Percentiles rank a stretch among this genome's conserved stretches.
Conservation (phyloP, 441 rosid genomes). For the Bocquillonia castaneifolia region DNA sequence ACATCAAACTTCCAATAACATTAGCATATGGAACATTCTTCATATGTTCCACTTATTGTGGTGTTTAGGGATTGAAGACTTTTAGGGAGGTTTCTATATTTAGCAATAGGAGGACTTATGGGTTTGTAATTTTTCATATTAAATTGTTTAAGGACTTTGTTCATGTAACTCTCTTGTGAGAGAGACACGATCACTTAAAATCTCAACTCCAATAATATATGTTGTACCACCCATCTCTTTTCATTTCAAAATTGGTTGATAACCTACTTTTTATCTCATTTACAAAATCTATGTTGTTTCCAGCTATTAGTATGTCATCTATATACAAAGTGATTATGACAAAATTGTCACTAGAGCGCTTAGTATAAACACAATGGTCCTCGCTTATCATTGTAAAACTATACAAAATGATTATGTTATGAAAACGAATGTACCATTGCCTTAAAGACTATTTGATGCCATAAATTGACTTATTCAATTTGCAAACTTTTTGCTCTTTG, state of each 20-base stretch:
- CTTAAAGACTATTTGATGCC: background rate
- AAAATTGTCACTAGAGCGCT: no score
- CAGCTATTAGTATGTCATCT: no score
- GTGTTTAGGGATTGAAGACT: background rate
- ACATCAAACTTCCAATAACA: background rate
- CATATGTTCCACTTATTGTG: no score
- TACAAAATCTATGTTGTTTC: background rate
- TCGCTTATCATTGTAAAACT: no score
- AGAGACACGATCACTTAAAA: no score
- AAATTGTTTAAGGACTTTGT: conserved; percentile 1
- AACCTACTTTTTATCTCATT: background rate
- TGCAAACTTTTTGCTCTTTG: no score
- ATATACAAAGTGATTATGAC: no score
- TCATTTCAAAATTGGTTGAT: background rate
- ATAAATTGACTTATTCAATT: no score
- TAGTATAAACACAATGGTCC: no score
- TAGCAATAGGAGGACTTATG: background rate
- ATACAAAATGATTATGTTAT: background rate
- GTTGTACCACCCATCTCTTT: background rate
- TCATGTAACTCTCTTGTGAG: no score
- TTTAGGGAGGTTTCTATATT: background rate
- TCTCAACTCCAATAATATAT: no score
- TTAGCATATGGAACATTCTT: no score
- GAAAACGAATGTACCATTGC: background rate
- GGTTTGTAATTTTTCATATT: background rate